phyloP scores from a whole-genome alignment of 805 yeast genomes.

The Nakazawaea peltata region DNA sequence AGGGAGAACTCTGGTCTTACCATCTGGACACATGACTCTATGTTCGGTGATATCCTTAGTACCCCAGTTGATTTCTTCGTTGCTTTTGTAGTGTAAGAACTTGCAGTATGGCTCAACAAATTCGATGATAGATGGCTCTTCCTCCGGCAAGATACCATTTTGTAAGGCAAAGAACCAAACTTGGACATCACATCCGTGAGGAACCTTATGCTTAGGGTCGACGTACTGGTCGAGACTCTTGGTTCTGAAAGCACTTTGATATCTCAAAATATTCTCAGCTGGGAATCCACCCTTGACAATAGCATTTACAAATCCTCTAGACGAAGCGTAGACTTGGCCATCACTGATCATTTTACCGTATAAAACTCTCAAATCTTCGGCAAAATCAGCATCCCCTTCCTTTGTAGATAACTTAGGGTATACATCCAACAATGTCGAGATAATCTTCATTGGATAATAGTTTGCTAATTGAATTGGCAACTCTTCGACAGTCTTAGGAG shows the following conservation, averaged over 20 bases:
- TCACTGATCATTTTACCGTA: slow-evolving; percentile 30
- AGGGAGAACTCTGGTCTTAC: slow-evolving; percentile 2
- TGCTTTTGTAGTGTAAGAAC: slow-evolving; percentile 4
- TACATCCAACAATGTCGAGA: slow-evolving; percentile 15
- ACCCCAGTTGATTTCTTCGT: slow-evolving; percentile 7
- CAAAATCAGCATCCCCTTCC: slow-evolving; percentile 13
- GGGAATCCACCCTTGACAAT: slow-evolving; percentile 23
- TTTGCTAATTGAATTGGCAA: slow-evolving; percentile 25
- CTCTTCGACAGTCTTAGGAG: slow-evolving; percentile 22
- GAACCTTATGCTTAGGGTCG: slow-evolving; percentile 18
- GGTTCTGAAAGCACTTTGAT: slow-evolving; percentile 23
- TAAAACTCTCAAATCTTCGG: slow-evolving; percentile 16
- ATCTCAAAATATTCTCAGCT: slow-evolving; percentile 20
- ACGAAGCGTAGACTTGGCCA: slow-evolving; percentile 30
- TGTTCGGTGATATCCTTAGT: slow-evolving; percentile 1
- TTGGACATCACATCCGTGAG: slow-evolving; percentile 28
- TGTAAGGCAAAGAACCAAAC: slow-evolving; percentile 26
- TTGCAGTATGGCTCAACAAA: slow-evolving; percentile 6
- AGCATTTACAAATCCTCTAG: slow-evolving; percentile 26
- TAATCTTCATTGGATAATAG: slow-evolving; percentile 26
- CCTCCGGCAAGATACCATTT: slow-evolving; percentile 21
- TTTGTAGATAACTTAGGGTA: slow-evolving; percentile 13
- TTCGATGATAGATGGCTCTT: slow-evolving; percentile 10
- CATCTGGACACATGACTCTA: slow-evolving; percentile 7
- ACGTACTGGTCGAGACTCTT: slow-evolving; percentile 15